Percentiles rank a stretch among this genome's conserved stretches.
Conservation (phyloP, 768 basidiomycete genomes). For the Strobilomyces confusus region DNA sequence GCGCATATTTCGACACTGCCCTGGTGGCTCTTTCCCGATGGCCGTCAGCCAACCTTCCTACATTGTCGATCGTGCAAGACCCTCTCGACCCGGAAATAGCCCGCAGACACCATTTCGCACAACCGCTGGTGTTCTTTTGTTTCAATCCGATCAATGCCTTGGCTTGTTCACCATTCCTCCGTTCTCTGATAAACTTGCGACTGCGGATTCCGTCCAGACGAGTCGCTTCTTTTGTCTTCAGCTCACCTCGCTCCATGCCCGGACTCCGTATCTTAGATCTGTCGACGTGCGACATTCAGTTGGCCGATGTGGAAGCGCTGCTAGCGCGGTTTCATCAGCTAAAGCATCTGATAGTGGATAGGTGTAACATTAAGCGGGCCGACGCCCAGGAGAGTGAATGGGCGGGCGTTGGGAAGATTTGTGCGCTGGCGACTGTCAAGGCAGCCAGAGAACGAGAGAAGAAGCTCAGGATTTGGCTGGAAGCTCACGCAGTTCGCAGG, state of each 20-base stretch:
- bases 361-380: conserved; percentile 51
- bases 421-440: conserved; percentile 58
- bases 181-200: conserved; percentile 50
- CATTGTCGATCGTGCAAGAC: conserved; percentile 66
- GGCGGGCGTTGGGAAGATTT: conserved; percentile 54
- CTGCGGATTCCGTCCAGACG: conserved; percentile 71
- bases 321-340: conserved; percentile 48
- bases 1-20: conserved; percentile 79
- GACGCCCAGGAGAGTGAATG: conserved; percentile 54
- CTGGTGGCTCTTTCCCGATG: conserved; percentile 61
- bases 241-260: conserved; percentile 33
- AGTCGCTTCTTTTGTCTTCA: conserved; percentile 41
- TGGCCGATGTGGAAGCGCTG: conserved; percentile 51
- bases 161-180: conserved; percentile 40
- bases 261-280: conserved; percentile 65
- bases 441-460: conserved; percentile 67
- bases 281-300: conserved; percentile 60
- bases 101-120: conserved; percentile 52
- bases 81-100: conserved; percentile 43
- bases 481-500: conserved; percentile 24
- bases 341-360: conserved; percentile 68
- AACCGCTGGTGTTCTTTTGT: conserved; percentile 83
- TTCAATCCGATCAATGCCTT: conserved; percentile 55
- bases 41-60: conserved; percentile 42
- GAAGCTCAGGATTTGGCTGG: conserved; percentile 49